Percentiles rank a stretch among this genome's conserved stretches.
Conservation (phyloP, 1,284 basidiomycete species). For the Ustilago loliicola region DNA sequence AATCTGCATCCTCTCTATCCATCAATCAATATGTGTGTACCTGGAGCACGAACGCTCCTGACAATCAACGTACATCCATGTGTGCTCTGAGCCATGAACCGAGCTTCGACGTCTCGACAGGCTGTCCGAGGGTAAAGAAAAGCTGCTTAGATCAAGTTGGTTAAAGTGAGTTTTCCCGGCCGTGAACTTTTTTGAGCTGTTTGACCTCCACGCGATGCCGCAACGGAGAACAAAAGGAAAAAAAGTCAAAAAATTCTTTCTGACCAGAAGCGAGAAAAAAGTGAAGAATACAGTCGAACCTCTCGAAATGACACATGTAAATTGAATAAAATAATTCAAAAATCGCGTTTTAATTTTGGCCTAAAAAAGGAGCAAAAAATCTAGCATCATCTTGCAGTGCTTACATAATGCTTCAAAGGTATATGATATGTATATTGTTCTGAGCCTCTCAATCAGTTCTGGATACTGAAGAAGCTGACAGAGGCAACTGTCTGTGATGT, state of each 20-base stretch:
- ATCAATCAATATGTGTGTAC: not conserved
- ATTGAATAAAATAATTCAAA: too few species aligned
- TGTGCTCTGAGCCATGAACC: too few species aligned
- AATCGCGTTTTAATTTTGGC: too few species aligned
- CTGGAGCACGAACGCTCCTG: not conserved
- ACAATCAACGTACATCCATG: not conserved
- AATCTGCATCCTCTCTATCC: not conserved
- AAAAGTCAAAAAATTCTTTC: conserved; percentile 18
- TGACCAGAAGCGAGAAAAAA: conserved; percentile 7
- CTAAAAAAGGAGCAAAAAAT: too few species aligned
- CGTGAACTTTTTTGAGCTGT: conserved; percentile 6
- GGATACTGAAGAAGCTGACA: too few species aligned
- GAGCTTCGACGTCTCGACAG: not conserved
- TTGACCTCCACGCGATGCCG: conserved; percentile 20
- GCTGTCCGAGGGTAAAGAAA: not conserved
- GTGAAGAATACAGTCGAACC: too few species aligned
- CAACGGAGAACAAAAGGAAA: conserved; percentile 11
- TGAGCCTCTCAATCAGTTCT: too few species aligned
- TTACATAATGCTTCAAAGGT: too few species aligned
- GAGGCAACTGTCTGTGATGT: too few species aligned
- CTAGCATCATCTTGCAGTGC: too few species aligned
- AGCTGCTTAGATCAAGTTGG: not conserved
- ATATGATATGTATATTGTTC: too few species aligned
- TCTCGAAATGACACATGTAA: too few species aligned
- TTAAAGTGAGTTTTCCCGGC: conserved; percentile 13